Percentiles rank a stretch among this genome's conserved stretches.
phyloP scores from a whole-genome alignment of 441 rosid genomes.

The Metrosideros polymorpha region DNA sequence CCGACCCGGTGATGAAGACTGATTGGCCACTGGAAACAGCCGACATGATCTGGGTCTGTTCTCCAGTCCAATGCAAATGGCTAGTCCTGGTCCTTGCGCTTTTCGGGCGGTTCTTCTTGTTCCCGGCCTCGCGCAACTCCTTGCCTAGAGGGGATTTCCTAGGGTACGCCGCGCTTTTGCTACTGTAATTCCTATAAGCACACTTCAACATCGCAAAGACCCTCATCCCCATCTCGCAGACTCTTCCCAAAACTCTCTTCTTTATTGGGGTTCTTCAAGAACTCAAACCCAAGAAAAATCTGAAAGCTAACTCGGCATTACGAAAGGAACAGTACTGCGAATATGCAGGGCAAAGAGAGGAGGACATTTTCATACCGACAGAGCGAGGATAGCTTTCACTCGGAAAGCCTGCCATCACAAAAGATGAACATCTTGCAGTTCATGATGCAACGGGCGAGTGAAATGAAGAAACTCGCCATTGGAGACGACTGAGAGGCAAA shows the following conservation, averaged over 20 bases:
- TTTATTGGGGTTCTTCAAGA: background rate
- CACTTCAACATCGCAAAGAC: background rate
- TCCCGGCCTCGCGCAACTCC: background rate
- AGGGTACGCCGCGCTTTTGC: background rate
- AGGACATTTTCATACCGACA: background rate
- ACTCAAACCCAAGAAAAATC: background rate
- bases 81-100: background rate
- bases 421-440: background rate
- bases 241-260: background rate
- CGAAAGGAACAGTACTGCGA: background rate
- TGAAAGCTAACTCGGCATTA: background rate
- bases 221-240: background rate
- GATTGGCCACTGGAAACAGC: constrained; percentile 8
- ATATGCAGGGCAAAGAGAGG: background rate
- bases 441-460: background rate
- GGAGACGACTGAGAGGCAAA: background rate
- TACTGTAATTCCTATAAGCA: background rate
- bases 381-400: background rate
- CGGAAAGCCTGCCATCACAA: too few species aligned
- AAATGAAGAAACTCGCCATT: background rate
- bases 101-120: background rate
- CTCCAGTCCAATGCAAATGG: constrained; percentile 14
- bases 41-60: constrained; percentile 15
- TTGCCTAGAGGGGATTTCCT: background rate
- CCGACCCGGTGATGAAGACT: constrained; percentile 27